A percentile compares a stretch with the other conserved stretches of the same genome.
phyloP scores from a whole-genome alignment of 1,284 basidiomycete genomes.

The Malassezia brasiliensis region DNA sequence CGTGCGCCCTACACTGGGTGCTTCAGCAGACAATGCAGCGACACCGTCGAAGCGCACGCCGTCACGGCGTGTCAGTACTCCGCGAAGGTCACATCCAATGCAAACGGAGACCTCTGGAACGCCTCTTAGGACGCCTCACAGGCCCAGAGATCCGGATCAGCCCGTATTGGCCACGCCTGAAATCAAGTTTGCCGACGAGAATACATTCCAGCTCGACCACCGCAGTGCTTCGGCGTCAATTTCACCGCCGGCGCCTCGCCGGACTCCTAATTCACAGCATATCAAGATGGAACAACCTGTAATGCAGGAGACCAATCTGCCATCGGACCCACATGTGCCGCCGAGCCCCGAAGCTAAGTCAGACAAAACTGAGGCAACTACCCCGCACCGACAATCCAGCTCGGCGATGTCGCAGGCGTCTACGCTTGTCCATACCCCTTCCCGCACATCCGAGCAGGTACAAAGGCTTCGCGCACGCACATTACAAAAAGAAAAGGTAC shows the following conservation, averaged over 20 bases:
- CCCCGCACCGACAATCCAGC: neutral
- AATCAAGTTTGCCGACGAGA: slow-evolving; percentile 14
- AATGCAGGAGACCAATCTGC: neutral
- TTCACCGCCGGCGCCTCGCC: neutral
- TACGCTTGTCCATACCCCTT: neutral
- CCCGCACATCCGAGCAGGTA: neutral
- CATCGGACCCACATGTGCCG: neutral
- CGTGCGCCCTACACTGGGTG: slow-evolving; percentile 10
- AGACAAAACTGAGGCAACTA: neutral
- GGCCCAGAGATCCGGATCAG: too few relatives aligned
- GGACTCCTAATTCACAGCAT: neutral
- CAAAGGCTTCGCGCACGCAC: neutral
- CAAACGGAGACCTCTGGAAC: too few relatives aligned
- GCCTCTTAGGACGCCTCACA: too few relatives aligned
- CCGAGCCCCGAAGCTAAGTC: neutral
- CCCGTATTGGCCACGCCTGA: neutral
- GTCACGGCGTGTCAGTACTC: neutral
- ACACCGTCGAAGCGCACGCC: neutral
- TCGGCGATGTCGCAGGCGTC: neutral
- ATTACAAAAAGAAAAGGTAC: neutral
- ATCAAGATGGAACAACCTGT: neutral
- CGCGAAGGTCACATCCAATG: neutral
- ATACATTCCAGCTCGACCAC: slow-evolving; percentile 2
- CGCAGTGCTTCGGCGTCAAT: neutral
- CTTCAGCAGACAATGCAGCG: neutral